Evolutionary conservation across 192 early-diverging fungal genomes (phyloP).

Genomic region (Coemansia sp.): DNA sequence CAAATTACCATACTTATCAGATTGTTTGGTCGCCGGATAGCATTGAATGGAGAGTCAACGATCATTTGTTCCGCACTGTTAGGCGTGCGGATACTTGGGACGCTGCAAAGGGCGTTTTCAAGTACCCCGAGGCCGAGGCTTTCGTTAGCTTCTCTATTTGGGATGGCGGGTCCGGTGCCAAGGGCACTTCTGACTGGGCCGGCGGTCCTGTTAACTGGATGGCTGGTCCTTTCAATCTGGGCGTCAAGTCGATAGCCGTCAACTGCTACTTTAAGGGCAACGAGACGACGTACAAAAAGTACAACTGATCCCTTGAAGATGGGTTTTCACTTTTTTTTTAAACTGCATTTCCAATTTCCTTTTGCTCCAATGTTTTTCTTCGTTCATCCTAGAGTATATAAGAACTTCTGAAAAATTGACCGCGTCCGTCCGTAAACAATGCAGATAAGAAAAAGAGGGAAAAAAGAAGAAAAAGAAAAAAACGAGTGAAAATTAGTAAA

Average conservation of each 20-base stretch:
- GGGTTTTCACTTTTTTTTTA: background rate
- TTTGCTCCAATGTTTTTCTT: no score
- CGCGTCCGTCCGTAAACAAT: no score
- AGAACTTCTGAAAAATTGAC: no score
- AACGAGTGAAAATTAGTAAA: no score
- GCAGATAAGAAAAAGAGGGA: no score
- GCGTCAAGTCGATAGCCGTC: conserved; percentile 54
- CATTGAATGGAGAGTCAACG: conserved; percentile 55
- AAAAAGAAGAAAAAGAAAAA: no score
- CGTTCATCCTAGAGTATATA: no score
- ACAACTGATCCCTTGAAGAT: background rate
- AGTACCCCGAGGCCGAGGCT: conserved; percentile 55
- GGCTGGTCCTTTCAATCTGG: conserved; percentile 47
- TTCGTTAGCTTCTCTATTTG: conserved; percentile 61
- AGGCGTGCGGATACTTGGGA: conserved; percentile 51
- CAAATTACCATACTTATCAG: conserved; percentile 54
- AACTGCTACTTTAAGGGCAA: conserved; percentile 56
- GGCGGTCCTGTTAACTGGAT: conserved; percentile 63
- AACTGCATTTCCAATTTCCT: no score
- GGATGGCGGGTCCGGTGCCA: conserved; percentile 59
- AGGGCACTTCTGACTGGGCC: conserved; percentile 60
- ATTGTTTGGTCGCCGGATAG: conserved; percentile 60
- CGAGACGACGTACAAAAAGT: conserved; percentile 49
- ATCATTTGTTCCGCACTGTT: conserved; percentile 51
- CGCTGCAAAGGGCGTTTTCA: conserved; percentile 23